Evolutionary conservation across 352 stramenopile genomes (phyloP), one percentile per base, ranked within the genome.

Genomic region (Globisporangium alternatum): DNA sequence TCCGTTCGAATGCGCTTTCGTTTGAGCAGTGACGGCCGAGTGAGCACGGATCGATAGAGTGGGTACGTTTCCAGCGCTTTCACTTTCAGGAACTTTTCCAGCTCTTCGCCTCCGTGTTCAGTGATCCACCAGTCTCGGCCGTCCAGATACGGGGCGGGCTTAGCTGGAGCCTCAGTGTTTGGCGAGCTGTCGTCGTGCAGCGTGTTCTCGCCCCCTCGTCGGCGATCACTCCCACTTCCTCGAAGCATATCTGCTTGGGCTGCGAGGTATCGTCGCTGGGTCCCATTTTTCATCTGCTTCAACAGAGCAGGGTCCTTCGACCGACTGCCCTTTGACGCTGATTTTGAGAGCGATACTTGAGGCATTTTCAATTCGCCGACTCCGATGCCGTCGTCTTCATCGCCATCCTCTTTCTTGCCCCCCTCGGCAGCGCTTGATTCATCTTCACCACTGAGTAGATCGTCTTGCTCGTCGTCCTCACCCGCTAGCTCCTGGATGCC

Each of bases 111-210:
- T 2, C 75, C 73, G 25, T 78, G 68, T 30, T 92, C 64, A 1
- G 70, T 74, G 55, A 92, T 87, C 85, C 85, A 93, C 85, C 85
- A 93, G 54, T 91, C 85, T 21, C 85, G 70, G 0, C 83, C 85
- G 17, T 66, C 51, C 12, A 87, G 69, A 51, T 91, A 93, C 2
- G 85, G 71, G 0, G 65, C 66, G 9, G 56, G 67, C 56, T 70
- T 69, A 31, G 44, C 39, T 30, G 28, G 49, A 31, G 41, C 43
- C 10, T 64, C 61, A 10, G 58, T 67, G 2, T 67, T 69, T 0
- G 65, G 22, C 13, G 37, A 43, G 2, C 47, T 64, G 7, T 13
- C 71, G 47, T 45, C 65, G 55, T 43, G 64, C 12, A 55, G 43
- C 0, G 30, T 15, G 3, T n/a, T 64, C 6, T 39, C 30, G 30